Base-by-base conservation (phyloP, 2,329 filamentous ascomycete genomes). In the Endothia cerciana region DNA sequence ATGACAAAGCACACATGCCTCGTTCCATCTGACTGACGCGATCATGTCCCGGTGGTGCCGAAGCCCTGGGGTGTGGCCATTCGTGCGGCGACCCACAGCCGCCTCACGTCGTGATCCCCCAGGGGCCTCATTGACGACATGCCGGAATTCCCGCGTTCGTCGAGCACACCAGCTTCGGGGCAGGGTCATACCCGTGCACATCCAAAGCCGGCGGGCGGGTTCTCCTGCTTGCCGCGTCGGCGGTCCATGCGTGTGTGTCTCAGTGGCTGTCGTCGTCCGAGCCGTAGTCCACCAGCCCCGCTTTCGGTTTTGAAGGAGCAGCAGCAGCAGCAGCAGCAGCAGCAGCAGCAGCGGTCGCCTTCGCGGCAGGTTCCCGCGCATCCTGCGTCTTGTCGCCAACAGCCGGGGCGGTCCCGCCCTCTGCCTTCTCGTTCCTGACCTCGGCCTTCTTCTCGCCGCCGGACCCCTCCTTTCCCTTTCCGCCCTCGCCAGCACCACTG, bases 251-350 rank as follows among this genome's bases (percentile, higher is more conserved):
- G 17, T 56, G 56, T n/a, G 15, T 30, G 22, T 65, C 19, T 59
- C 62, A 68, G 15, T 73, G 75, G 28, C 84, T 81, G 53, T 83
- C 82, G 22, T 81, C 79, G 56, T 87, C 85, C 1, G 85, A 88
- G 5, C 81, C 85, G 69, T 88, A 89, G 65, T 79, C 81, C 15
- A 87, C 85, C 47, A 88, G 72, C 0, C 79, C 80, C 56, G 81
- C 61, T 8, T 74, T 73, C 3, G 76, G 68, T 64, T 76, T 77
- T 25, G 65, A 45, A 19, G 62, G 60, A 5, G 65, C 30, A 22
- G 62, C 51, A 40, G 65, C 22, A 60, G 63, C 15, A 6, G 55
- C 25, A 7, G 65, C 40, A 28, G 61, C 55, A 40, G 62, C 22
- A 57, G 60, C 7, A 4, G 43, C 22, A 25, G 28, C 19, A 28